phyloP scores from a whole-genome alignment of 2,329 filamentous ascomycete genomes.

The Cadophora luteo-olivacea region DNA sequence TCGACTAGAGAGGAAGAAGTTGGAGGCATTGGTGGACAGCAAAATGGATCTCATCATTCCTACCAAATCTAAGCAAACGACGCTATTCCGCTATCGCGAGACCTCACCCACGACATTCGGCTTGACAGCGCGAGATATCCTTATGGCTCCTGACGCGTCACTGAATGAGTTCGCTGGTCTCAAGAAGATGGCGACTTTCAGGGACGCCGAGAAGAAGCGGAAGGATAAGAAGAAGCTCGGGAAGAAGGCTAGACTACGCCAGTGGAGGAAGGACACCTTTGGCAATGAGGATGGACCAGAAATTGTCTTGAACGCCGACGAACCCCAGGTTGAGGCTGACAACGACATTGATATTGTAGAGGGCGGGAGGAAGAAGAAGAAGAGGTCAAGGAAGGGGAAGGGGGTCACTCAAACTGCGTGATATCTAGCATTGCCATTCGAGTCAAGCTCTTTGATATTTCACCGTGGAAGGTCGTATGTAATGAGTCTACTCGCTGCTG shows the following conservation, averaged over 20 bases:
- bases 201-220: slow-evolving; percentile 86
- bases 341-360: slow-evolving; percentile 46
- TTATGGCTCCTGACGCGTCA: slow-evolving; percentile 83
- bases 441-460: too few species aligned
- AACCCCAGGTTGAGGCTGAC: slow-evolving; percentile 36
- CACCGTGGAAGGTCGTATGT: too few species aligned
- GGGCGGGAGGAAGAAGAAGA: slow-evolving; percentile 54
- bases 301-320: slow-evolving; percentile 37
- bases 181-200: slow-evolving; percentile 92
- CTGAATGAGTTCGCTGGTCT: slow-evolving; percentile 91
- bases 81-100: slow-evolving; percentile 87
- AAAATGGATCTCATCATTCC: slow-evolving; percentile 77
- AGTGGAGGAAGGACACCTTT: slow-evolving; percentile 79
- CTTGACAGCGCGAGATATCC: slow-evolving; percentile 86
- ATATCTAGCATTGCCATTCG: neutral
- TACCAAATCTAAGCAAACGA: slow-evolving; percentile 58
- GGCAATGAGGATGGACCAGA: slow-evolving; percentile 54
- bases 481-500: too few species aligned
- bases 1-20: slow-evolving; percentile 80
- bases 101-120: slow-evolving; percentile 91
- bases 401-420: slow-evolving; percentile 18
- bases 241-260: slow-evolving; percentile 88
- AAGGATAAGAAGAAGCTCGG: slow-evolving; percentile 87
- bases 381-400: slow-evolving; percentile 54
- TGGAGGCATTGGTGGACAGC: slow-evolving; percentile 85